Evolutionary conservation across 257 asterid genomes (phyloP).

Genomic region (Solanum tarijense): DNA sequence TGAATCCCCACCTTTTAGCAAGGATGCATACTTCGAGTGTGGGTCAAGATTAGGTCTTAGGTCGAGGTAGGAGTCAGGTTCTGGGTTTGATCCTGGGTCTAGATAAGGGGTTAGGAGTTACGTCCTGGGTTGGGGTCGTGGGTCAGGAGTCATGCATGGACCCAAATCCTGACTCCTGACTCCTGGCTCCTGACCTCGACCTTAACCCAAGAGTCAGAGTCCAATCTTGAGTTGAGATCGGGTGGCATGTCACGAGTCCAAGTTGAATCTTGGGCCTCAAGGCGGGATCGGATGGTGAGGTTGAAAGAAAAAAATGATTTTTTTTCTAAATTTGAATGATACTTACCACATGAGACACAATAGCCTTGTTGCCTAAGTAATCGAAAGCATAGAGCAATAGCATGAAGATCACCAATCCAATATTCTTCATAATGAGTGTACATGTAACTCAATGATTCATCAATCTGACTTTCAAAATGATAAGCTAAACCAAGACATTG

Average conservation of each 20-base stretch:
- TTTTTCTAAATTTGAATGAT: not conserved
- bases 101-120: too few relatives aligned
- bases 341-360: not conserved
- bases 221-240: not conserved
- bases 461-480: conserved; percentile 14
- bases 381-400: conserved; percentile 1
- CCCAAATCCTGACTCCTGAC: not conserved
- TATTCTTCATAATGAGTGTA: accelerated
- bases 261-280: not conserved
- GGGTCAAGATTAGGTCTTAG: too few relatives aligned
- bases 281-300: not conserved
- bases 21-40: too few relatives aligned
- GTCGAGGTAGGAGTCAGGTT: too few relatives aligned
- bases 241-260: not conserved
- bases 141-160: too few relatives aligned
- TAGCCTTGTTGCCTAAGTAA: conserved; percentile 9
- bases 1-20: too few relatives aligned
- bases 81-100: too few relatives aligned
- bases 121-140: too few relatives aligned
- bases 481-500: conserved; percentile 13
- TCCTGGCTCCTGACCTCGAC: too few relatives aligned
- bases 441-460: not conserved
- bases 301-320: too few relatives aligned
- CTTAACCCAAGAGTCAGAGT: not conserved
- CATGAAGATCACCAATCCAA: not conserved